These are phyloP conservation scores for Fusarium duplospermum DNA, from an alignment of 2,329 filamentous ascomycete genomes.

Conservation along the genomic window DNA sequence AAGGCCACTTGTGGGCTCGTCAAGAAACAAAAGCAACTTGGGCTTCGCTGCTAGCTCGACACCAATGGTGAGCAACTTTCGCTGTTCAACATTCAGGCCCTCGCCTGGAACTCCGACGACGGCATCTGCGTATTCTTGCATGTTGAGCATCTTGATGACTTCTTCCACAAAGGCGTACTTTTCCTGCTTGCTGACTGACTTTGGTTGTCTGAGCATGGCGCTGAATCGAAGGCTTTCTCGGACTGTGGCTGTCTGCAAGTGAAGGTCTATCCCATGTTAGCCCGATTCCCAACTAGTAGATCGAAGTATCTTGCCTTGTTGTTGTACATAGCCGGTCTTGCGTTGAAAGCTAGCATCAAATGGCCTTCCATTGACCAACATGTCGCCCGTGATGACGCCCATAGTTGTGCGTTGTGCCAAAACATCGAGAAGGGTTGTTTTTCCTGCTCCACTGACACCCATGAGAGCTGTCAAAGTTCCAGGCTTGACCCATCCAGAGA, in stretches of 20 bases:
- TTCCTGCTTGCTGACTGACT: conserved; percentile 63
- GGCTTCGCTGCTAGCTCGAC: conserved; percentile 68
- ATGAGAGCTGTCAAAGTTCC: conserved; percentile 86
- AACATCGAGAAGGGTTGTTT: conserved; percentile 57
- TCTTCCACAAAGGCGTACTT: conserved; percentile 73
- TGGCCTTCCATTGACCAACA: conserved; percentile 71
- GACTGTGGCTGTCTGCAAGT: conserved; percentile 66
- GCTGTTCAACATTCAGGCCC: conserved; percentile 71
- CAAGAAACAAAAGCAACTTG: conserved; percentile 69
- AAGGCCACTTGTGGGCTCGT: conserved; percentile 71
- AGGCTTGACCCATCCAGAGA: conserved; percentile 90
- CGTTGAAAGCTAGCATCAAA: conserved; percentile 70
- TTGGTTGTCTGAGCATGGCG: conserved; percentile 68
- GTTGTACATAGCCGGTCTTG: conserved; percentile 75
- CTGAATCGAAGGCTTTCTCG: conserved; percentile 66
- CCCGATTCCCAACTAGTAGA: accelerated
- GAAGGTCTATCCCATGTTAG: conserved; percentile 57
- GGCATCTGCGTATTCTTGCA: conserved; percentile 74
- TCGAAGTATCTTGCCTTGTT: conserved; percentile 60
- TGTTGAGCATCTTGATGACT: conserved; percentile 74
- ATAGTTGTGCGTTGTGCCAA: conserved; percentile 64
- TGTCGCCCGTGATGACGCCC: conserved; percentile 73
- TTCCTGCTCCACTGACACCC: conserved; percentile 66
- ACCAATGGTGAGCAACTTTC: conserved; percentile 72
- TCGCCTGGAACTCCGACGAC: conserved; percentile 72